Percentiles rank a stretch among this genome's conserved stretches.
These are phyloP conservation scores for Tylopilus cervinicoccineus DNA, from an alignment of 768 basidiomycete genomes.

Conservation along the genomic window DNA sequence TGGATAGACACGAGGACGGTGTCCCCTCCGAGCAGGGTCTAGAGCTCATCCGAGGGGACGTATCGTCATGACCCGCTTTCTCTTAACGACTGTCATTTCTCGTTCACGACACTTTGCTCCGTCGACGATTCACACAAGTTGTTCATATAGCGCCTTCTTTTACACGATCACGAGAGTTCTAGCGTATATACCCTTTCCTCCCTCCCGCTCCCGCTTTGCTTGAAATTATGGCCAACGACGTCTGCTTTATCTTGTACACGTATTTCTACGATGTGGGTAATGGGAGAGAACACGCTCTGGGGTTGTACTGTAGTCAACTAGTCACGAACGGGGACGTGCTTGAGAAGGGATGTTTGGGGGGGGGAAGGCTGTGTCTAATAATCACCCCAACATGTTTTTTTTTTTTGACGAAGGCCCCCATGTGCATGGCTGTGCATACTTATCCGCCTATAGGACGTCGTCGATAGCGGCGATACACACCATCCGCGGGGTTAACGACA, in stretches of 20 bases:
- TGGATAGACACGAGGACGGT: conserved; percentile 2
- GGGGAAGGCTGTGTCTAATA: neutral
- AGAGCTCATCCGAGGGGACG: neutral
- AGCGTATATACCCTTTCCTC: conserved; percentile 7
- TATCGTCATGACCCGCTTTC: conserved; percentile 10
- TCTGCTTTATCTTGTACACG: conserved; percentile 17
- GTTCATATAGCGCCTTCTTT: neutral
- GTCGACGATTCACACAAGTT: neutral
- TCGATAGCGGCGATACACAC: neutral
- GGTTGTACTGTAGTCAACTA: conserved; percentile 15
- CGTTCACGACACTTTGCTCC: conserved; percentile 17
- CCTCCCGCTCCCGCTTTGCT: neutral
- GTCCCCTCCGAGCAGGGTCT: neutral
- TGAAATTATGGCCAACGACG: conserved; percentile 10
- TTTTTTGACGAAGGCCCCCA: conserved; percentile 2
- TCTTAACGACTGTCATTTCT: conserved; percentile 8
- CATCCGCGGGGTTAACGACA: conserved; percentile 1
- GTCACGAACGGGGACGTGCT: conserved; percentile 7
- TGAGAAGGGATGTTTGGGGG: neutral
- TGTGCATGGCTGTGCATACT: neutral
- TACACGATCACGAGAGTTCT: conserved; percentile 6
- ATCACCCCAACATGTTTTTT: conserved; percentile 8
- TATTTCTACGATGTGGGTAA: conserved; percentile 7
- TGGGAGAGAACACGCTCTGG: neutral
- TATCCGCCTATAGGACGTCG: conserved; percentile 3